Conservation (phyloP, 1,284 basidiomycete genomes). For the Xerocomus minutiporus region DNA sequence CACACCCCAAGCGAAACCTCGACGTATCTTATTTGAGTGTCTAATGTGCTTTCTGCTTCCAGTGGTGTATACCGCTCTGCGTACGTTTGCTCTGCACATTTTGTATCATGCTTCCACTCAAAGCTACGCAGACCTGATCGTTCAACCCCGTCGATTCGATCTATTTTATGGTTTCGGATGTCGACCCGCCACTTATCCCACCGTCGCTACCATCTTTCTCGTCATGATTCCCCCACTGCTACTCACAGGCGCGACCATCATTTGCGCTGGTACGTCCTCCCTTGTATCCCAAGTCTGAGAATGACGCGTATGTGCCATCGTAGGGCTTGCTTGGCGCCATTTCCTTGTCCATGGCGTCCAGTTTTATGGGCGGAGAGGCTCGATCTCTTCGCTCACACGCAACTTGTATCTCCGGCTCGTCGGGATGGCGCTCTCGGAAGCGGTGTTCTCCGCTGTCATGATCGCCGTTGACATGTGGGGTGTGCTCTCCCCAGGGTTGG, state of each 20-base stretch:
- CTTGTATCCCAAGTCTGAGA: not conserved
- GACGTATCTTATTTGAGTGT: conserved; percentile 43
- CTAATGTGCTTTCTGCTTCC: conserved; percentile 52
- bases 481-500: conserved; percentile 21
- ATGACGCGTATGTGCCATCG: not conserved
- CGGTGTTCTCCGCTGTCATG: conserved; percentile 26
- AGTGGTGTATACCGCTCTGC: conserved; percentile 51
- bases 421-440: conserved; percentile 38
- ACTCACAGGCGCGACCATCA: conserved; percentile 40
- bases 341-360: conserved; percentile 28
- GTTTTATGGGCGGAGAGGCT: conserved; percentile 23
- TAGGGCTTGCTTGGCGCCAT: conserved; percentile 29
- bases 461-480: conserved; percentile 12
- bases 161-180: conserved; percentile 63
- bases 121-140: conserved; percentile 49
- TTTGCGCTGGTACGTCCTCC: conserved; percentile 38
- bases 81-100: conserved; percentile 38
- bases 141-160: conserved; percentile 69
- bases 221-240: conserved; percentile 56
- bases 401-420: conserved; percentile 42
- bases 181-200: conserved; percentile 52
- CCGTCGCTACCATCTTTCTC: conserved; percentile 47
- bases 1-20: conserved; percentile 27
- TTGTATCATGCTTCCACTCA: not conserved
- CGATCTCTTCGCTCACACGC: conserved; percentile 27